Conservation (phyloP, 2,329 filamentous ascomycete species). For the Hortaea sp. region DNA sequence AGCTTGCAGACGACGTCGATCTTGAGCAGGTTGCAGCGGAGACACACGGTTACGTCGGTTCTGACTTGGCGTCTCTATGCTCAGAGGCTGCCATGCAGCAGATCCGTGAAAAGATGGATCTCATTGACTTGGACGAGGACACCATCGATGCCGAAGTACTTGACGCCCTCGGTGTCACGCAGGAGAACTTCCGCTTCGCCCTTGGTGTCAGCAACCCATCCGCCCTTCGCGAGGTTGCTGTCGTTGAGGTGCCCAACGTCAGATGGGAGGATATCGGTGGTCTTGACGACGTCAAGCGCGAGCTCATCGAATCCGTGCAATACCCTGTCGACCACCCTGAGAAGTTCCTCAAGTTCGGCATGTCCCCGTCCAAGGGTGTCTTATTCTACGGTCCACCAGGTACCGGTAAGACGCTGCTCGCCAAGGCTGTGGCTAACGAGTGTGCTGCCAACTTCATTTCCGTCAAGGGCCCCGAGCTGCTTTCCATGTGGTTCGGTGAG, state of each 20-base stretch:
- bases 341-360: slow-evolving; percentile 99
- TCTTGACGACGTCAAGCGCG: slow-evolving; percentile 95
- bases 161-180: slow-evolving; percentile 94
- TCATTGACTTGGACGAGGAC: slow-evolving; percentile 97
- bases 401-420: slow-evolving; percentile 99
- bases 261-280: slow-evolving; percentile 99
- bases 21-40: slow-evolving; percentile 93
- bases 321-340: slow-evolving; percentile 99
- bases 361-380: slow-evolving; percentile 95
- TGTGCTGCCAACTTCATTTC: slow-evolving; percentile 99
- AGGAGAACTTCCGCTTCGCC: slow-evolving; percentile 99
- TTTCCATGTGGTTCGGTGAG: slow-evolving; percentile 99
- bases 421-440: slow-evolving; percentile 98
- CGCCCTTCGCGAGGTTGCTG: slow-evolving; percentile 93
- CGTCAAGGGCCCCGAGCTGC: slow-evolving; percentile 92
- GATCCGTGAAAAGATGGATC: slow-evolving; percentile 99
- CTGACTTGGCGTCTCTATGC: slow-evolving; percentile 94
- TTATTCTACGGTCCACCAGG: slow-evolving; percentile 97
- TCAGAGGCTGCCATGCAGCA: slow-evolving; percentile 99
- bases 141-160: slow-evolving; percentile 98
- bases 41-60: slow-evolving; percentile 98
- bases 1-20: slow-evolving; percentile 92
- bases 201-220: slow-evolving; percentile 98
- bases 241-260: slow-evolving; percentile 98
- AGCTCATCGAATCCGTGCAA: slow-evolving; percentile 97